phyloP scores from a whole-genome alignment of 1,284 basidiomycete genomes.

The Cerioporus squamosus region DNA sequence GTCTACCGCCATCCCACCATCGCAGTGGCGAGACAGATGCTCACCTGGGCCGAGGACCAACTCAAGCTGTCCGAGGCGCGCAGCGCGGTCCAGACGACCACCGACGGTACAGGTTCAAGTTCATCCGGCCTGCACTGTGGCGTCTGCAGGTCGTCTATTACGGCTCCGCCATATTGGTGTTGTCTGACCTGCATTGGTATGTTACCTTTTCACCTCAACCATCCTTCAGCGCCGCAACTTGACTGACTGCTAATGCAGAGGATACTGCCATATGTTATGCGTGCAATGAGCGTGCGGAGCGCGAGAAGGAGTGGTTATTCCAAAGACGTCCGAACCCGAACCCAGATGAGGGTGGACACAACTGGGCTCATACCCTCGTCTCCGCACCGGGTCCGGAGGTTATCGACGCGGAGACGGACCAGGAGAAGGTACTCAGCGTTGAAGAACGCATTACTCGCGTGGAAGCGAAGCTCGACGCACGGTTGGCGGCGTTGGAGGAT shows the following conservation, averaged over 20 bases:
- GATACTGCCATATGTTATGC: not conserved
- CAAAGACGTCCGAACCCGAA: not conserved
- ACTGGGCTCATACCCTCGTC: constrained; percentile 6
- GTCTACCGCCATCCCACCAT: not conserved
- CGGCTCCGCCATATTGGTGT: not conserved
- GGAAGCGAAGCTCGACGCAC: too few species aligned
- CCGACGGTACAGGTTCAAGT: not conserved
- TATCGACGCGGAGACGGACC: too few species aligned
- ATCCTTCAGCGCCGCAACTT: not conserved
- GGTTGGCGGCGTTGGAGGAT: too few species aligned
- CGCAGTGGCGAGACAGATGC: not conserved
- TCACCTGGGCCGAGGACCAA: not conserved
- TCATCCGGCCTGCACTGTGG: not conserved
- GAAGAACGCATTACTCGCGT: too few species aligned
- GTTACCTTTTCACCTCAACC: not conserved
- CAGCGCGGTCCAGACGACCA: not conserved
- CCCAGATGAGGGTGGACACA: not conserved
- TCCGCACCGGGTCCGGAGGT: too few species aligned
- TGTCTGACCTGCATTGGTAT: not conserved
- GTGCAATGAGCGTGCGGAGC: constrained; percentile 7
- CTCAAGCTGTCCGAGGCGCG: not conserved
- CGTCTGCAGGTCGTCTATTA: not conserved
- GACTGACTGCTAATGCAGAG: not conserved
- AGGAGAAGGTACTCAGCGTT: too few species aligned
- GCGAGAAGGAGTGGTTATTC: constrained; percentile 3